Conservation (phyloP, 2,329 filamentous ascomycete genomes). For the Lasiodiplodia hormozganensis region DNA sequence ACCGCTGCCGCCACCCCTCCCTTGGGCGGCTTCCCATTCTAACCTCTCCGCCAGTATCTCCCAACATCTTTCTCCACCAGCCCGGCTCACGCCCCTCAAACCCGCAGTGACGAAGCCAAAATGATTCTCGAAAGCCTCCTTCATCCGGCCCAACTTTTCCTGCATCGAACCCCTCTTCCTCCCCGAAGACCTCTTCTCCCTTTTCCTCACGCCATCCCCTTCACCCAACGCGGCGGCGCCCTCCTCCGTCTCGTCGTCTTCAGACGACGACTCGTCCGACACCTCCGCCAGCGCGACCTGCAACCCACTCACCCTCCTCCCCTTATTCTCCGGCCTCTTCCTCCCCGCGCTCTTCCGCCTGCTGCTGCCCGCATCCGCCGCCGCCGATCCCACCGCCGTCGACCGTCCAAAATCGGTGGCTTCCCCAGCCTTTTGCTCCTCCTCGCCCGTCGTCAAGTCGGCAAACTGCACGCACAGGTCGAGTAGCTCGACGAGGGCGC, state of each 20-base stretch:
- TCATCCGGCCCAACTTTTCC: conserved; percentile 63
- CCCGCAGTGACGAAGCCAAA: conserved; percentile 75
- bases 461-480: conserved; percentile 76
- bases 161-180: conserved; percentile 50
- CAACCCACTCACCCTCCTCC: conserved; percentile 13
- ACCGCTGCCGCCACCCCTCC: background rate
- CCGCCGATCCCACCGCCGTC: conserved; percentile 38
- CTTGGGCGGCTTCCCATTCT: conserved; percentile 55
- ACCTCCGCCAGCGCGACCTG: conserved; percentile 27
- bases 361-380: conserved; percentile 28
- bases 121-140: conserved; percentile 68
- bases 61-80: conserved; percentile 75
- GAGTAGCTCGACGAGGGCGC: conserved; percentile 76
- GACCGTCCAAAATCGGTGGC: conserved; percentile 36
- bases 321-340: conserved; percentile 24
- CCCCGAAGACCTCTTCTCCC: background rate
- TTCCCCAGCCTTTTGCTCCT: conserved; percentile 34
- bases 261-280: conserved; percentile 29
- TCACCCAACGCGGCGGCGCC: conserved; percentile 39
- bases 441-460: conserved; percentile 62
- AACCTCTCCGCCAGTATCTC: conserved; percentile 83
- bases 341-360: conserved; percentile 32
- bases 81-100: conserved; percentile 75
- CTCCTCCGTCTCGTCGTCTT: conserved; percentile 44
- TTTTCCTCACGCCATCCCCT: conserved; percentile 28